phyloP scores from a whole-genome alignment of 305 asterid genomes.

The Fraxinus xanthoxyloides region DNA sequence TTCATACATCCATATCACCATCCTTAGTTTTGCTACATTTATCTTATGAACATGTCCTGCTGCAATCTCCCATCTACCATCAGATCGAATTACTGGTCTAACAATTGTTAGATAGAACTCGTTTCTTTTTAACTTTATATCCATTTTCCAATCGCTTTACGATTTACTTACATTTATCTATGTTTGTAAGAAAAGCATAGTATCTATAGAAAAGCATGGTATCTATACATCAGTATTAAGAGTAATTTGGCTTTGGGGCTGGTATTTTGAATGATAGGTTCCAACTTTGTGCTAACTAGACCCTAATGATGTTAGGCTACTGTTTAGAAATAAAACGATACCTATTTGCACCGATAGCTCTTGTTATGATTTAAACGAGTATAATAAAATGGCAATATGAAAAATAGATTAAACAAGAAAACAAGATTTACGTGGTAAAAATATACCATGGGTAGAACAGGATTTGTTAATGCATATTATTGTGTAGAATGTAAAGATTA shows the following conservation, averaged over 20 bases:
- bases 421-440: too few relatives aligned
- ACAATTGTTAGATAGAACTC: not conserved
- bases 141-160: not conserved
- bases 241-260: not conserved
- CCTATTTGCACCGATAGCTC: not conserved
- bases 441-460: too few relatives aligned
- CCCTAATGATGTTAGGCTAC: not conserved
- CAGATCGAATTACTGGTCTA: not conserved
- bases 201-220: not conserved
- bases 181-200: not conserved
- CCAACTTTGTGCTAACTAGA: not conserved
- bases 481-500: too few relatives aligned
- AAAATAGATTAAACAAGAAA: too few relatives aligned
- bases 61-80: not conserved
- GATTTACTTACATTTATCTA: not conserved
- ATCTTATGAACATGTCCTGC: not conserved
- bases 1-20: not conserved
- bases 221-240: not conserved
- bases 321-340: conserved; percentile 6
- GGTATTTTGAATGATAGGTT: not conserved
- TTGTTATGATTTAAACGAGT: not conserved
- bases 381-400: too few relatives aligned
- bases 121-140: not conserved
- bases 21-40: not conserved
- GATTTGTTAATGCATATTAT: too few relatives aligned